Evolutionary conservation across 495 filamentous ascomycete genomes (phyloP).

Genomic region (Xylaria venustula): DNA sequence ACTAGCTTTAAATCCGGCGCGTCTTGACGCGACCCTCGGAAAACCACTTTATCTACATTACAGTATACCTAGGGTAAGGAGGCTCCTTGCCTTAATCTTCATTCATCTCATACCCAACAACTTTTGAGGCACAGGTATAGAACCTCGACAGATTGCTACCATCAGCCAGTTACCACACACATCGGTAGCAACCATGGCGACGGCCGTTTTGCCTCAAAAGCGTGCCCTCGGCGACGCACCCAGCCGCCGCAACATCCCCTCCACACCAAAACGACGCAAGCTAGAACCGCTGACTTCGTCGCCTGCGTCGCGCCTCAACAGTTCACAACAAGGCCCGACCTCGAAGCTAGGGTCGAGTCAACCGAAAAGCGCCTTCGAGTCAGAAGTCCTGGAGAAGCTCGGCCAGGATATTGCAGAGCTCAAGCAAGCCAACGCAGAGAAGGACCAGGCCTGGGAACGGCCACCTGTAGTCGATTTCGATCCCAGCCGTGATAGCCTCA

Average conservation of each 20-base stretch:
- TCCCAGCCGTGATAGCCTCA: conserved; percentile 66
- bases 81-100: neutral
- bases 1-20: conserved; percentile 10
- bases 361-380: conserved; percentile 88
- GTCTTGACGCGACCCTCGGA: conserved; percentile 26
- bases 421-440: conserved; percentile 82
- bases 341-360: conserved; percentile 72
- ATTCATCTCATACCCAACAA: neutral
- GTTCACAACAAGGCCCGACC: conserved; percentile 58
- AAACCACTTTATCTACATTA: conserved; percentile 22
- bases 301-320: conserved; percentile 53
- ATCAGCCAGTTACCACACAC: neutral
- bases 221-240: conserved; percentile 51
- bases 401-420: conserved; percentile 85
- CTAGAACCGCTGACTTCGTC: conserved; percentile 59
- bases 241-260: conserved; percentile 46
- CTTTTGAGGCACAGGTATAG: neutral
- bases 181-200: conserved; percentile 35
- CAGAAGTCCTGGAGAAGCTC: conserved; percentile 89
- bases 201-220: conserved; percentile 51
- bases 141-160: conserved; percentile 2
- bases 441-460: conserved; percentile 90
- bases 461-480: conserved; percentile 74
- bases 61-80: neutral
- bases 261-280: conserved; percentile 70